Base-by-base conservation (phyloP, 2,329 filamentous ascomycete species). In the Pseudogymnoascus sp. region DNA sequence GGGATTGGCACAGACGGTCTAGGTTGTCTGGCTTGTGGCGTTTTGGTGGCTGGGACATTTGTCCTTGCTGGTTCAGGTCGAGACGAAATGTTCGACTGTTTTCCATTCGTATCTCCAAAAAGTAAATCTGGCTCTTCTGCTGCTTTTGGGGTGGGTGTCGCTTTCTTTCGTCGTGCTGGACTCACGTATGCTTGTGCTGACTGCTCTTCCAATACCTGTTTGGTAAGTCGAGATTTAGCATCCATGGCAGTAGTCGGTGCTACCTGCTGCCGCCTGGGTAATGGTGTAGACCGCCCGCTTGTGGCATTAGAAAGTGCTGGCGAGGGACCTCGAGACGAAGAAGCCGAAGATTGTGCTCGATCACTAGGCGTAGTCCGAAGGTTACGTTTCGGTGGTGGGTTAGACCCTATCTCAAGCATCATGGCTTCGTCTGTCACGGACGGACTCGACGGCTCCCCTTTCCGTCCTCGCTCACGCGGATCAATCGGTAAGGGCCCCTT, bases 151-250 rank as follows among this genome's bases (percentile, higher is more conserved):
- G 59, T 58, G 55, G 64, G 65, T 37, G 80, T 78, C 2, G 83
- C 73, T 71, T 86, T 90, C 72, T 86, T 92, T 68, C 91, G 82
- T 65, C 91, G 82, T 19, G 89, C 89, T 56, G 91, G 89, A 70
- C 92, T 96, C 60, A 96, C 80, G 71, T 97, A 96, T 28, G 86
- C 88, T 66, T 95, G 85, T 12, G 89, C 81, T 56, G 82, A 85
- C 71, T 96, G 86, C 63, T 95, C 88, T 69, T 96, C 91, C 9
- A 87, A 79, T 0, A 82, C 82, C 68, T 90, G 82, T 65, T 88
- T 85, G 62, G 81, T 89, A 10, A 96, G 76, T 59, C 86, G 85
- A 7, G 81, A 76, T 64, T 78, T 80, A 8, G 79, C 78, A 64
- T 82, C 80, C 37, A 68, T 60, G 62, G 71, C 60, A 67, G 70